phyloP scores from a whole-genome alignment of 306 rosid species.

The Notholithocarpus densiflorus region DNA sequence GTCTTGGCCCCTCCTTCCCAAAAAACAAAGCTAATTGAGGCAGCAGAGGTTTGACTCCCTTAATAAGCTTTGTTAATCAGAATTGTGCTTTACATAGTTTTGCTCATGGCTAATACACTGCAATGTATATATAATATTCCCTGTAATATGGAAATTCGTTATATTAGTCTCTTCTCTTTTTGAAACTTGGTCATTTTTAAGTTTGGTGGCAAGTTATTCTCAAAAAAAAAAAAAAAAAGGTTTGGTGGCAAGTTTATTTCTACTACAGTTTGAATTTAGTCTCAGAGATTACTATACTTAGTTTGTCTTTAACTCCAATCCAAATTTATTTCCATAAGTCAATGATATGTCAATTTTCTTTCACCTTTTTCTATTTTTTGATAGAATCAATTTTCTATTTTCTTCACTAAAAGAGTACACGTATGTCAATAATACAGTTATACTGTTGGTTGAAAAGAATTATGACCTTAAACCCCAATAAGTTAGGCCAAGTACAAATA shows the following conservation, averaged over 20 bases:
- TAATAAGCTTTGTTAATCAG: background rate
- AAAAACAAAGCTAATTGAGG: constrained; percentile 82
- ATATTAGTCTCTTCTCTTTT: constrained; percentile 10
- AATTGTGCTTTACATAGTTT: constrained; percentile 1
- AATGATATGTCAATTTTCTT: background rate
- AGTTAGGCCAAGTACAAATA: too few relatives aligned
- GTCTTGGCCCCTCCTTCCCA: constrained; percentile 87
- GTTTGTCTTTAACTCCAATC: background rate
- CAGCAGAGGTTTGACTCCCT: constrained; percentile 63
- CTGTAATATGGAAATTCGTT: background rate
- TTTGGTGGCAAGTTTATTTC: background rate
- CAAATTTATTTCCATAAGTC: background rate
- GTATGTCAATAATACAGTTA: background rate
- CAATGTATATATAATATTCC: background rate
- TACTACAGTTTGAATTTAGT: background rate
- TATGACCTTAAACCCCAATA: too few relatives aligned
- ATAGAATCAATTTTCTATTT: background rate
- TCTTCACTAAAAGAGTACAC: too few relatives aligned
- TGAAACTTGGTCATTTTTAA: background rate
- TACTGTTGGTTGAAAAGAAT: background rate
- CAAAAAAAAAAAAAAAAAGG: too few relatives aligned
- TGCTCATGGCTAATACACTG: background rate
- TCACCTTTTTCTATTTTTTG: background rate
- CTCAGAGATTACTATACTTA: background rate
- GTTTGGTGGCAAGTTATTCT: background rate